Conservation (phyloP, 108 stramenopile genomes). For the Schizochytrium sp. region DNA sequence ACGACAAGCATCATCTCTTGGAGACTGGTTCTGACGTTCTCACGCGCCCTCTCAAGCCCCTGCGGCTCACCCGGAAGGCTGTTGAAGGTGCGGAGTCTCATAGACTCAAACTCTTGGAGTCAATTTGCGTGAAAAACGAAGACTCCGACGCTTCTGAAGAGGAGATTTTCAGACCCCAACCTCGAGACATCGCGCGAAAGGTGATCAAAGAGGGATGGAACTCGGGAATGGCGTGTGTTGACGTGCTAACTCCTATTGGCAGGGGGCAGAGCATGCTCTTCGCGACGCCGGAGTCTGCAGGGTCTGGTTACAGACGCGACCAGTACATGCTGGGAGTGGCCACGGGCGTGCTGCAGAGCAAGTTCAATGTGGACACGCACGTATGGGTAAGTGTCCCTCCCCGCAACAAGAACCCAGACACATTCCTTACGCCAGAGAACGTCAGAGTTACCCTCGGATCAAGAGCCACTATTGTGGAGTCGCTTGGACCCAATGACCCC, state of each 20-base stretch:
- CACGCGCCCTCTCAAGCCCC: not conserved
- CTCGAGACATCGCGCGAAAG: conserved; percentile 59
- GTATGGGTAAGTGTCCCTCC: conserved; percentile 35
- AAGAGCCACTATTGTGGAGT: not conserved
- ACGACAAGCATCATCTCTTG: not conserved
- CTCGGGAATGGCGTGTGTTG: conserved; percentile 1
- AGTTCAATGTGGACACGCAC: not conserved
- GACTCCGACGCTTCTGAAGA: not conserved
- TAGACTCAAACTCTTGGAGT: not conserved
- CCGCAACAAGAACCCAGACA: not conserved
- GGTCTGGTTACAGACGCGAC: not conserved
- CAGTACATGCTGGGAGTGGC: conserved; percentile 23
- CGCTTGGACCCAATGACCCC: not conserved
- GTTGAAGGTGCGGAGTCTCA: not conserved
- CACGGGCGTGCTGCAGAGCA: conserved; percentile 9
- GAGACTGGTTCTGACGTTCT: not conserved
- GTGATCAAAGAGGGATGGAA: conserved; percentile 56
- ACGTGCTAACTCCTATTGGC: conserved; percentile 52
- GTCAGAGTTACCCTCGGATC: not conserved
- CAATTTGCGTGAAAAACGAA: not conserved
- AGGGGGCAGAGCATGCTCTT: conserved; percentile 59
- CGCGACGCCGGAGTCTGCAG: not conserved
- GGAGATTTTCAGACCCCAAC: conserved; percentile 23
- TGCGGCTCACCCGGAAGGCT: not conserved
- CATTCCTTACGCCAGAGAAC: not conserved